Evolutionary conservation across 106 monocot species (phyloP).

Genomic region (Narthecium ossifragum): DNA sequence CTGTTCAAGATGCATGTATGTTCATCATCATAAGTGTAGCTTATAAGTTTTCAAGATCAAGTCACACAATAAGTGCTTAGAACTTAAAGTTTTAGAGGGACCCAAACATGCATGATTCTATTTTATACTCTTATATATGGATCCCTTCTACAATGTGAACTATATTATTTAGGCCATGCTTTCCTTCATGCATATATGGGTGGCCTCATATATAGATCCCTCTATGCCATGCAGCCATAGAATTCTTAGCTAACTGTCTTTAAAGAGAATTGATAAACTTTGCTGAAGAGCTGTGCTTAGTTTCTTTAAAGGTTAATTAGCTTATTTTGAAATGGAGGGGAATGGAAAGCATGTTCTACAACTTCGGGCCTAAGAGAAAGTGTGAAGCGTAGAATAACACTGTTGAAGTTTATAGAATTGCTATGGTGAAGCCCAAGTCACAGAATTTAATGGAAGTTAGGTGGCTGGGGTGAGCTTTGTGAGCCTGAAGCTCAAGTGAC

Average conservation of each 20-base stretch:
- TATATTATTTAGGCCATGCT: background rate
- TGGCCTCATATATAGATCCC: background rate
- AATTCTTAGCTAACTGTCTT: constrained; percentile 5
- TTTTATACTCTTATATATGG: constrained; percentile 2
- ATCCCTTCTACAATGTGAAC: too few species aligned
- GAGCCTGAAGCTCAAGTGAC: background rate
- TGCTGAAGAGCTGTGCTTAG: background rate
- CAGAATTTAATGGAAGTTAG: constrained; percentile 4
- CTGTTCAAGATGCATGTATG: too few species aligned
- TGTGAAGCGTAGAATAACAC: constrained; percentile 10
- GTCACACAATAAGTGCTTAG: constrained; percentile 50
- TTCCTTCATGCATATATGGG: background rate
- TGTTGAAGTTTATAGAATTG: too few species aligned
- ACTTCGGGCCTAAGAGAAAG: constrained; percentile 4
- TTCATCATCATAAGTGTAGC: background rate
- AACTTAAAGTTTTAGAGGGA: constrained; percentile 21
- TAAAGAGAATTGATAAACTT: background rate
- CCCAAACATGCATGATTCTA: constrained; percentile 23
- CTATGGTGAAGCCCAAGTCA: background rate
- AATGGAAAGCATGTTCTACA: constrained; percentile 21
- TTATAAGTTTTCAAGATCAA: constrained; percentile 4
- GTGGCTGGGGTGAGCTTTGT: constrained; percentile 8
- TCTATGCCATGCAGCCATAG: background rate
- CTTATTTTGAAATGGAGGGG: constrained; percentile 8
- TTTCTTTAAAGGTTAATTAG: too few species aligned